Conservation (phyloP, 1,284 basidiomycete genomes). For the Trametes pubescens region DNA sequence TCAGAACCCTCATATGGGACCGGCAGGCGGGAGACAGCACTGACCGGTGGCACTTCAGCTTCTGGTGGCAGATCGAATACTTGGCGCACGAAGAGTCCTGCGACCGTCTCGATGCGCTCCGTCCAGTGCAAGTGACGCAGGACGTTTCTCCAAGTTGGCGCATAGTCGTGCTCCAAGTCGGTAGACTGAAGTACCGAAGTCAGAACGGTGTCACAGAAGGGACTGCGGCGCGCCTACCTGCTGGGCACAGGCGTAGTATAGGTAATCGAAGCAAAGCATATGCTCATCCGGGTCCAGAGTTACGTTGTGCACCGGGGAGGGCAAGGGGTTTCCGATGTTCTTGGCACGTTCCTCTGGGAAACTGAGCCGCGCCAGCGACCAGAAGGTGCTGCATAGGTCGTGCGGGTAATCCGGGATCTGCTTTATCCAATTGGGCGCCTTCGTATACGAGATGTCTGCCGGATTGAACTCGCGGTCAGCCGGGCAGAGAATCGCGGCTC, state of each 20-base stretch:
- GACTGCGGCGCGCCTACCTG: constrained; percentile 37
- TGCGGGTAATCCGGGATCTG: constrained; percentile 47
- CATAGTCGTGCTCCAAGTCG: constrained; percentile 55
- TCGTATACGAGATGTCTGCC: constrained; percentile 60
- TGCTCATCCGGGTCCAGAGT: constrained; percentile 58
- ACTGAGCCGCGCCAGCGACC: constrained; percentile 53
- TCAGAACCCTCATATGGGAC: not conserved
- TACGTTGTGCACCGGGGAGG: constrained; percentile 46
- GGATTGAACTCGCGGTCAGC: constrained; percentile 8
- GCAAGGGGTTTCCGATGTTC: constrained; percentile 45
- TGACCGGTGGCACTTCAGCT: constrained; percentile 52
- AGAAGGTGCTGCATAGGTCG: constrained; percentile 55
- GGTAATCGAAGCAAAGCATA: constrained; percentile 60
- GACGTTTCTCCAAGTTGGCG: constrained; percentile 59
- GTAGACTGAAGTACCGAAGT: constrained; percentile 41
- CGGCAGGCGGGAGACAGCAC: constrained; percentile 40
- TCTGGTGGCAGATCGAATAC: constrained; percentile 48
- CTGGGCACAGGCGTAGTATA: constrained; percentile 56
- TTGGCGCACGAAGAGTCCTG: constrained; percentile 50
- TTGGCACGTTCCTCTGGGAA: constrained; percentile 51
- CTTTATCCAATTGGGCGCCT: constrained; percentile 52
- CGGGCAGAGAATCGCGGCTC: not conserved
- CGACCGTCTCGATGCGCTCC: constrained; percentile 47
- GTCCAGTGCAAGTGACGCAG: constrained; percentile 56
- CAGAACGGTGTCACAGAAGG: not conserved